Base-by-base conservation (phyloP, 352 stramenopile species). In the Elongisporangium anandrum region DNA sequence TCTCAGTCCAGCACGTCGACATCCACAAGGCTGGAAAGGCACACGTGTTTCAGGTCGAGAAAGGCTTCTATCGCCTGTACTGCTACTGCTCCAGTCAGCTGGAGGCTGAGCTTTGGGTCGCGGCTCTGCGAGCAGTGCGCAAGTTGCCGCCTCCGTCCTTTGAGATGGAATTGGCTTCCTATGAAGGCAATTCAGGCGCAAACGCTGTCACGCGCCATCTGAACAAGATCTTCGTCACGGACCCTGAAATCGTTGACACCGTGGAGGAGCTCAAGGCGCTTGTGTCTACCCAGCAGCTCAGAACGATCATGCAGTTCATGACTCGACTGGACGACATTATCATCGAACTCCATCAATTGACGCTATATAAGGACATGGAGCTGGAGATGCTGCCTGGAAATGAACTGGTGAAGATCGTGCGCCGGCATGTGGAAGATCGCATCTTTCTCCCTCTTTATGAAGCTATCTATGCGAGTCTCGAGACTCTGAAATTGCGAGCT, bases 181-280 rank as follows among this genome's bases (percentile, higher is more conserved):
- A 64, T 0, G 82, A 89, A 48, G 85, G 92, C 59, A 79, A 85
- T 34, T 52, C 67, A 1, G 80, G 71, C 0, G 76, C 68, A 2
- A 77, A 75, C 52, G 73, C 78, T 0, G 72, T 92, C 21, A 78
- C 73, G n/a, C 65, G 66, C 34, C 73, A 86, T 50, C 61, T 91
- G 52, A 91, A 95, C 66, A 92, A 91, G 60, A 90, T 94, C 53
- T 92, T 92, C 55, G 70, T 92, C 20, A 90, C 76, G 7, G 83
- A 93, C 56, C 56, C 61, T 34, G 41, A 73, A 13, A 70, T 95
- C 20, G 68, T 69, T 21, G 74, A 77, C n/a, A 75, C 64, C 17
- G 61, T 91, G 5, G 58, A 70, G 8, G 60, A 77, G 16, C 89
- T 90, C 34, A 90, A 87, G 50, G 66, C 62, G 12, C 56, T 73